These are phyloP conservation scores for Monosporozyma siamensis DNA, from an alignment of 805 yeast genomes.

Conservation along the genomic window DNA sequence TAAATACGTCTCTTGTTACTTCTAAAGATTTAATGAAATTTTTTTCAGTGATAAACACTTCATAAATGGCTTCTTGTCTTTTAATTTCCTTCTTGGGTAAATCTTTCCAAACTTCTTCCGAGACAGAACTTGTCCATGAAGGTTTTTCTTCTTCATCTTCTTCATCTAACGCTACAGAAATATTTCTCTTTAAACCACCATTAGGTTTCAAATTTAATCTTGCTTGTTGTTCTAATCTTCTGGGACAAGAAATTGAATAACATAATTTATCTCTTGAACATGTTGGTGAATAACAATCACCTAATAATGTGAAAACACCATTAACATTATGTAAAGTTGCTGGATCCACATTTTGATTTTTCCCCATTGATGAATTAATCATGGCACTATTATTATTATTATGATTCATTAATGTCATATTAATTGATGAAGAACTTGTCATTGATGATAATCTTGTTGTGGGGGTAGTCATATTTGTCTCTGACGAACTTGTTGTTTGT, in stretches of 20 bases:
- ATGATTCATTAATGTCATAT: constrained; percentile 1
- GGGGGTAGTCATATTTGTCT: not conserved
- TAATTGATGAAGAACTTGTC: constrained; percentile 8
- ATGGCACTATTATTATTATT: not conserved
- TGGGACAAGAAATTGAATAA: constrained; percentile 93
- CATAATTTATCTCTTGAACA: constrained; percentile 83
- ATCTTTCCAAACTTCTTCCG: constrained; percentile 64
- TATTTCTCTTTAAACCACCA: constrained; percentile 70
- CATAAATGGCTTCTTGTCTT: constrained; percentile 92
- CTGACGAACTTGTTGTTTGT: constrained; percentile 2
- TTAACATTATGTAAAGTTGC: constrained; percentile 34
- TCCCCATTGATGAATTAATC: not conserved
- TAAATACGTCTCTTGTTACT: constrained; percentile 86
- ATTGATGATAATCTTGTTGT: not conserved
- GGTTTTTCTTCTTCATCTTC: constrained; percentile 66
- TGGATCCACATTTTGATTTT: constrained; percentile 1
- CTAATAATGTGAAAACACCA: constrained; percentile 86
- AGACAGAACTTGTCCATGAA: constrained; percentile 89
- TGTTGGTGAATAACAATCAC: constrained; percentile 95
- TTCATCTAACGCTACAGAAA: constrained; percentile 29
- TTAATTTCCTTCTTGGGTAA: constrained; percentile 79
- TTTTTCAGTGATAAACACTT: constrained; percentile 85
- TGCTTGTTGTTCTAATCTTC: constrained; percentile 92
- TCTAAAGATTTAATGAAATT: constrained; percentile 93
- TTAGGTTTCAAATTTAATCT: constrained; percentile 80